A percentile compares a stretch with the other conserved stretches of the same genome.
These are phyloP conservation scores for Pythium sukuiense DNA, from an alignment of 352 stramenopile genomes.

Conservation along the genomic window DNA sequence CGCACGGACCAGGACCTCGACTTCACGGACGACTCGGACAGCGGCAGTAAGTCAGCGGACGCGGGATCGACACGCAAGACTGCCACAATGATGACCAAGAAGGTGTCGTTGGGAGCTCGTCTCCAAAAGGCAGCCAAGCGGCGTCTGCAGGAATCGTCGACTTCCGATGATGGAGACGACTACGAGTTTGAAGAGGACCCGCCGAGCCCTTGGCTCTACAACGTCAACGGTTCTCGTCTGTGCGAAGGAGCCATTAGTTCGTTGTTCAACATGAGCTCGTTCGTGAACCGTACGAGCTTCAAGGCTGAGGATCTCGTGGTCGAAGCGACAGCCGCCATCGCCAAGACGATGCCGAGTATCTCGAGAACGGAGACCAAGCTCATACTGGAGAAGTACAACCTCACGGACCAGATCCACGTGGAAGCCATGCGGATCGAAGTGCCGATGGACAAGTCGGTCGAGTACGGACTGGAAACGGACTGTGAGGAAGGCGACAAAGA, in stretches of 20 bases:
- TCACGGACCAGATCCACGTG: slow-evolving; percentile 18
- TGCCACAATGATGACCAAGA: too few species aligned
- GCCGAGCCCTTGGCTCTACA: slow-evolving; percentile 26
- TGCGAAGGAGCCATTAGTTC: slow-evolving; percentile 40
- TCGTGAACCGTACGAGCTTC: neutral
- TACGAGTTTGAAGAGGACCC: neutral
- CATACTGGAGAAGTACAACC: slow-evolving; percentile 19
- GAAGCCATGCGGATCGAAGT: slow-evolving; percentile 22
- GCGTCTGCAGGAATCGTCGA: too few species aligned
- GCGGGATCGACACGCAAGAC: too few species aligned
- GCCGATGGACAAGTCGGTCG: neutral
- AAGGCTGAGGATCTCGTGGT: slow-evolving; percentile 8
- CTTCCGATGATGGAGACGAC: neutral
- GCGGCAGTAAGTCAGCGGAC: neutral
- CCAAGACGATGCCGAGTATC: slow-evolving; percentile 10
- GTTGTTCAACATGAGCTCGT: slow-evolving; percentile 36
- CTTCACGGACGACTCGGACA: neutral
- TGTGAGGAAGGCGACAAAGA: neutral
- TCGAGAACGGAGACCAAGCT: slow-evolving; percentile 4
- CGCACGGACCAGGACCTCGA: slow-evolving; percentile 28
- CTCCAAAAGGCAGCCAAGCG: too few species aligned
- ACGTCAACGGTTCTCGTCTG: slow-evolving; percentile 34
- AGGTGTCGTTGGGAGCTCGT: neutral
- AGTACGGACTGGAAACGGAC: slow-evolving; percentile 2
- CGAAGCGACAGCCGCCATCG: neutral